A percentile compares a stretch with the other conserved stretches of the same genome.
phyloP scores from a whole-genome alignment of 2,329 filamentous ascomycete species.

The Aspergillus thermomutatus region DNA sequence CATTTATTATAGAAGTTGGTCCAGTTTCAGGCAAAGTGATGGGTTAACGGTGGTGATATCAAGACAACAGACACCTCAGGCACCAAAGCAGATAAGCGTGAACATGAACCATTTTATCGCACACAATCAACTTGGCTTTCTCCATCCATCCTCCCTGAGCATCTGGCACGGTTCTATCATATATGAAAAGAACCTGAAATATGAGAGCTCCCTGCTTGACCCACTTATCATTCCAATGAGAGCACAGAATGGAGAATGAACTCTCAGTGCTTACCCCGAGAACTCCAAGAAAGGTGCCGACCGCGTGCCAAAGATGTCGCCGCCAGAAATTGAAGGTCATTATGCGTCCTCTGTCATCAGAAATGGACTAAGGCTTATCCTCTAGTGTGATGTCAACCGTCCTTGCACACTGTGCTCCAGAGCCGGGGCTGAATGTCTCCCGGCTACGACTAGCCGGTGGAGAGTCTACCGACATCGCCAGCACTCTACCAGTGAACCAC shows the following conservation, averaged over 20 bases:
- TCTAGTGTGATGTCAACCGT: constrained; percentile 27
- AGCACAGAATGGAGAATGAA: neutral
- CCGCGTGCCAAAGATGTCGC: constrained; percentile 25
- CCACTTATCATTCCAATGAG: neutral
- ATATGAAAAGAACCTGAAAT: neutral
- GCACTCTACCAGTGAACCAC: neutral
- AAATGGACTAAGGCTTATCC: neutral
- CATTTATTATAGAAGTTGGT: neutral
- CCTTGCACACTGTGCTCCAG: constrained; percentile 31
- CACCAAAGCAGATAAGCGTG: neutral
- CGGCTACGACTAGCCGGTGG: neutral
- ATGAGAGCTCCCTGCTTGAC: neutral
- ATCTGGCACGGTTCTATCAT: neutral
- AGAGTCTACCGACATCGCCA: neutral
- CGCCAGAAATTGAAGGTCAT: constrained; percentile 27
- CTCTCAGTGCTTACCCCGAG: neutral
- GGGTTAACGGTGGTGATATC: neutral
- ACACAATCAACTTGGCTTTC: neutral
- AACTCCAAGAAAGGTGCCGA: constrained; percentile 9
- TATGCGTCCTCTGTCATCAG: neutral
- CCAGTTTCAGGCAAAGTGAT: neutral
- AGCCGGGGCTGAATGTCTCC: constrained; percentile 20
- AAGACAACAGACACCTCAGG: neutral
- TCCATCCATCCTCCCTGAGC: no score
- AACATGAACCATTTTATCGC: neutral